These are phyloP conservation scores for Kuraishia piskuri DNA, from an alignment of 805 yeast species.

Conservation along the genomic window DNA sequence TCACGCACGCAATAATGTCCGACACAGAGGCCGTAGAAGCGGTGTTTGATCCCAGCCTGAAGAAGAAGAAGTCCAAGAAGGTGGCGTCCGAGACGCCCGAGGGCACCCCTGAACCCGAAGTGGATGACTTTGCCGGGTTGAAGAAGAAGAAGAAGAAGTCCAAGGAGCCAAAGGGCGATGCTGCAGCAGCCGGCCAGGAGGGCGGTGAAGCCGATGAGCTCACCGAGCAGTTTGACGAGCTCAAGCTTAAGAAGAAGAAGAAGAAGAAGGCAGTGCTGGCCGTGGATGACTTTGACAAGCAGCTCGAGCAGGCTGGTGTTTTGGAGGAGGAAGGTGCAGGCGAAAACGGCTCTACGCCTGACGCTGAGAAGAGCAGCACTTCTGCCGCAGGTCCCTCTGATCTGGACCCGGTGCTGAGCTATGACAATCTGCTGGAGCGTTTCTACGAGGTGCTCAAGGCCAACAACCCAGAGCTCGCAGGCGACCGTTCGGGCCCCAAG, in stretches of 20 bases:
- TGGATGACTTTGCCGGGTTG: slow-evolving; percentile 68
- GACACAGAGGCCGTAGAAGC: slow-evolving; percentile 25
- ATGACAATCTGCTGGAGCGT: slow-evolving; percentile 70
- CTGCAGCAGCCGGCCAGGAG: slow-evolving; percentile 24
- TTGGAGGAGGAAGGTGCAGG: slow-evolving; percentile 35
- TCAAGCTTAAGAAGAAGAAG: slow-evolving; percentile 77
- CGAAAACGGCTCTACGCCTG: slow-evolving; percentile 20
- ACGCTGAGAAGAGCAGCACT: slow-evolving; percentile 20
- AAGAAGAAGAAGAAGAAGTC: slow-evolving; percentile 83
- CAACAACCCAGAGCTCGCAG: slow-evolving; percentile 97
- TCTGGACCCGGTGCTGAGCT: slow-evolving; percentile 21
- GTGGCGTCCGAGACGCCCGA: slow-evolving; percentile 28
- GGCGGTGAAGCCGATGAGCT: slow-evolving; percentile 26
- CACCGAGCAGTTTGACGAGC: slow-evolving; percentile 58
- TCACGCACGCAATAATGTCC: slow-evolving; percentile 12
- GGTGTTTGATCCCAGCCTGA: slow-evolving; percentile 69
- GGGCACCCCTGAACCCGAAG: slow-evolving; percentile 23
- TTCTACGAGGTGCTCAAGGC: slow-evolving; percentile 81
- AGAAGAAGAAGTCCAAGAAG: slow-evolving; percentile 69
- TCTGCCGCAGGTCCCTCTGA: too few relatives aligned
- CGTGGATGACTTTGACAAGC: slow-evolving; percentile 79
- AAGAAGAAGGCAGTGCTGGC: slow-evolving; percentile 47
- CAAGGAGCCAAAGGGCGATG: slow-evolving; percentile 24
- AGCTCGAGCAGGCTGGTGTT: slow-evolving; percentile 85
- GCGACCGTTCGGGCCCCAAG: slow-evolving; percentile 87